These are phyloP conservation scores for Colletotrichum sp. DNA, from an alignment of 2,329 filamentous ascomycete species.

Conservation along the genomic window DNA sequence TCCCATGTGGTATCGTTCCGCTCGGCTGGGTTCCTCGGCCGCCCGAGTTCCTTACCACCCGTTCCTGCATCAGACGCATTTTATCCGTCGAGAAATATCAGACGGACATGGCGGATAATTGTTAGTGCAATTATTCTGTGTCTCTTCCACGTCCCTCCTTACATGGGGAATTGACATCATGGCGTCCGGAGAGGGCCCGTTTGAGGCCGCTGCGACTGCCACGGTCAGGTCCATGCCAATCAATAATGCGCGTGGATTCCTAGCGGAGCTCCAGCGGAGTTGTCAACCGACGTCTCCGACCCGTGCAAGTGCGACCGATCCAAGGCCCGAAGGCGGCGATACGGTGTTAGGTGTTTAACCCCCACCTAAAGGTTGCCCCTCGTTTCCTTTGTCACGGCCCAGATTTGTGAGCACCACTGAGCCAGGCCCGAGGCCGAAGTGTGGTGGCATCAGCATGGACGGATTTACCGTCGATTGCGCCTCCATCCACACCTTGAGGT, in stretches of 20 bases:
- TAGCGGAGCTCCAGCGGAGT: constrained; percentile 18
- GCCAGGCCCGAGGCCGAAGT: neutral
- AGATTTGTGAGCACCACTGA: constrained; percentile 11
- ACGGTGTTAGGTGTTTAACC: constrained; percentile 11
- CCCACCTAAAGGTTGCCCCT: constrained; percentile 10
- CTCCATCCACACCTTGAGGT: constrained; percentile 16
- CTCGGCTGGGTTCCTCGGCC: neutral
- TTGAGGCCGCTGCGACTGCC: neutral
- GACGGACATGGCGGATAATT: constrained; percentile 9
- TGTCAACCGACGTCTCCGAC: constrained; percentile 17
- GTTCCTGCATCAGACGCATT: constrained; percentile 12
- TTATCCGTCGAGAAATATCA: constrained; percentile 1
- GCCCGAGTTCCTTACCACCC: neutral
- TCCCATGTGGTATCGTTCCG: neutral
- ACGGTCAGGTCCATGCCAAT: constrained; percentile 10
- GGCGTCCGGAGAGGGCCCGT: neutral
- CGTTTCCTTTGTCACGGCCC: constrained; percentile 3
- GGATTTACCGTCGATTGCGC: constrained; percentile 1
- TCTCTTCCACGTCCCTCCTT: neutral
- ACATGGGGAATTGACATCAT: constrained; percentile 12
- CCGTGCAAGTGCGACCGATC: constrained; percentile 6
- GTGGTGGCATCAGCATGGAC: neutral
- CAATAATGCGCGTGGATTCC: constrained; percentile 17
- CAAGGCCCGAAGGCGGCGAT: constrained; percentile 20
- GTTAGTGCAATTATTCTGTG: neutral